Evolutionary conservation across 2,329 filamentous ascomycete species (phyloP), one percentile per base, ranked within the genome.

Genomic region (Neoascochyta sp.): DNA sequence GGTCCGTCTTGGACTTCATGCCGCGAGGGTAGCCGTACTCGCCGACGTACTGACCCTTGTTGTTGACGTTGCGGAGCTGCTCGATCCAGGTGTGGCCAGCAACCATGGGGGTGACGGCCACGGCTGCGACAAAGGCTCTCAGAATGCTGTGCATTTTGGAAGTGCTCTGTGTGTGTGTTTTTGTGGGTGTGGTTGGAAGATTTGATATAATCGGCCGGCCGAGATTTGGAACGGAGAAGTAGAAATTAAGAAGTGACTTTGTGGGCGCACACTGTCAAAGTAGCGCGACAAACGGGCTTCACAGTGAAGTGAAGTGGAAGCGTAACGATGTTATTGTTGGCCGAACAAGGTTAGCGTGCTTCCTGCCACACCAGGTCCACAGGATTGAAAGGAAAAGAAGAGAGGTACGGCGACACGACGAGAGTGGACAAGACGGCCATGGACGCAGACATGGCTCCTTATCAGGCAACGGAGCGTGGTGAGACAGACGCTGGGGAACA

Each of bases 21-120:
- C 80, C 81, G 42, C 88, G 81, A n/a, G 83, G 68, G 57, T 81
- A 95, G 17, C 90, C 90, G 14, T 76, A 68, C 6, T 73, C 60
- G 16, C 83, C 83, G 12, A 80, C 68, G 57, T 88, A 86, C 18
- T 78, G 78, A 32, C 88, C 89, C 50, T 87, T 83, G 16, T 76
- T 60, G 30, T 79, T 76, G 57, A 95, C 80, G 34, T 79, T 77
- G 40, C 71, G 76, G 27, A 90, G 70, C 50, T 81, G 71, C 64
- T 95, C 88, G 26, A 90, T 74, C 89, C 89, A 95, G 11, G 80
- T 83, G 64, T 95, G 90, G 6, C 48, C 57, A 22, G 45, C 14
- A 10, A 43, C 46, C 14, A 41, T 22, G 4, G 52, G 49, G 4
- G 40, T 39, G 35, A 45, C 37, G 23, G 36, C 42, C 30, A 56